Evolutionary conservation across 441 rosid genomes (phyloP), one percentile per base, ranked within the genome.

Genomic region (Jatropha podagrica): DNA sequence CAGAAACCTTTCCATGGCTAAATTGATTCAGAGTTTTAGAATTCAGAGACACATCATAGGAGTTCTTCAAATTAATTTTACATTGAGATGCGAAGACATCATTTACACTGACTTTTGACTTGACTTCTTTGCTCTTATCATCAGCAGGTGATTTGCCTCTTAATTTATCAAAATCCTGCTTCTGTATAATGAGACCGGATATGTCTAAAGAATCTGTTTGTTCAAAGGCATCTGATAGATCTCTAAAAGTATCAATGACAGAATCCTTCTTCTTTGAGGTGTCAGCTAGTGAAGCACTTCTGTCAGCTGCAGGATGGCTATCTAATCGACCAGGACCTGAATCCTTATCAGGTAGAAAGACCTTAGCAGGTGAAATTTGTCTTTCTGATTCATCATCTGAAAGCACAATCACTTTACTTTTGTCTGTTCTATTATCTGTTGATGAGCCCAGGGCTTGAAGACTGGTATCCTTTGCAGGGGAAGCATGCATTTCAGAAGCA

Each of bases 341-440:
- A 73, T 86, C 72, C 68, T 58, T 32, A 75, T 42, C 74, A 38
- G 88, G 77, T 77, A 62, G 74, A 76, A 66, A 74, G 61, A 69
- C 83, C 79, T 80, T 82, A 75, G 83, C 76, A 73, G 75, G 76
- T 74, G 81, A 74, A 51, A 80, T 82, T 68, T 78, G 78, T 77
- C 73, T 78, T 81, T 90, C 91, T 48, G 68, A 76, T 81, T 82
- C 97, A 68, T 92, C 93, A 84, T 92, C 93, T 20, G 93, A 90
- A 76, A 90, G 81, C 80, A 86, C 73, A 79, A 88, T 72, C 69
- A 86, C 72, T 42, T 76, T 74, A 78, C 80, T 73, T 79, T 77
- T 82, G 75, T 70, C 78, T 12, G 73, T 76, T 71, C 62, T 82
- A 65, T 82, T 77, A 67, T 77, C 74, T 61, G 76, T 69, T 62